Percentiles rank a stretch among this genome's conserved stretches.
Evolutionary conservation across 371 early-diverging fungal genomes (phyloP).

Genomic region (Thermomucor indicae-seudaticae): DNA sequence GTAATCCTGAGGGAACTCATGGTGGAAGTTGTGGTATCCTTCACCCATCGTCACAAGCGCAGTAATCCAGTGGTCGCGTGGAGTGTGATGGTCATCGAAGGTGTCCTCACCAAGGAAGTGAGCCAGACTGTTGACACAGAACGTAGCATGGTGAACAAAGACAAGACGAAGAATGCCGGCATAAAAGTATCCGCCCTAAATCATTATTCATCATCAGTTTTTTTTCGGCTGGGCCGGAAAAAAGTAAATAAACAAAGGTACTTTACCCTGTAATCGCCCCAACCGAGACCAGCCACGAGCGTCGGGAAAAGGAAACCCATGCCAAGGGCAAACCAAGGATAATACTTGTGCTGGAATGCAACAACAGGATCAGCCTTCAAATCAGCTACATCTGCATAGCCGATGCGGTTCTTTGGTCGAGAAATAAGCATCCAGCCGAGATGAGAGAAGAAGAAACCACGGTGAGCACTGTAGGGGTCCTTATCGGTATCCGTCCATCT

Average conservation of each 20-base stretch:
- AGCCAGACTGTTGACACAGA: slow-evolving; percentile 91
- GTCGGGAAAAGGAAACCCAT: slow-evolving; percentile 80
- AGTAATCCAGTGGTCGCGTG: slow-evolving; percentile 78
- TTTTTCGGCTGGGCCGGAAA: background rate
- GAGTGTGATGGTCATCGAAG: slow-evolving; percentile 78
- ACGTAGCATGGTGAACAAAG: slow-evolving; percentile 90
- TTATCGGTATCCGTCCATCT: slow-evolving; percentile 82
- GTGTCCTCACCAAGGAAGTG: slow-evolving; percentile 80
- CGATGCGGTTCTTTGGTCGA: slow-evolving; percentile 67
- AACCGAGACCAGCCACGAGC: slow-evolving; percentile 77
- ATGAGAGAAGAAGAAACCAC: slow-evolving; percentile 86
- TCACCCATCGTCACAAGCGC: slow-evolving; percentile 81
- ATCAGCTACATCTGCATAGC: slow-evolving; percentile 83
- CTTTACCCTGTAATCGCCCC: slow-evolving; percentile 80
- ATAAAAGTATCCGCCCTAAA: slow-evolving; percentile 83
- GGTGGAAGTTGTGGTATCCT: slow-evolving; percentile 91
- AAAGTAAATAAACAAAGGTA: too few relatives aligned
- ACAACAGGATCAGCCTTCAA: slow-evolving; percentile 77
- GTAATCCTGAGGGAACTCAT: slow-evolving; percentile 95
- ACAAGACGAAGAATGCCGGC: slow-evolving; percentile 78
- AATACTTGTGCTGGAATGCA: slow-evolving; percentile 82
- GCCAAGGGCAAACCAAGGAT: slow-evolving; percentile 63
- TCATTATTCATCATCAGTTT: background rate
- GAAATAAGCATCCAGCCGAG: slow-evolving; percentile 88
- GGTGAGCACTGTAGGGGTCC: slow-evolving; percentile 87